A percentile compares a stretch with the other conserved stretches of the same genome.
phyloP scores from a whole-genome alignment of 2,329 filamentous ascomycete species.

The Exophiala bonariae region DNA sequence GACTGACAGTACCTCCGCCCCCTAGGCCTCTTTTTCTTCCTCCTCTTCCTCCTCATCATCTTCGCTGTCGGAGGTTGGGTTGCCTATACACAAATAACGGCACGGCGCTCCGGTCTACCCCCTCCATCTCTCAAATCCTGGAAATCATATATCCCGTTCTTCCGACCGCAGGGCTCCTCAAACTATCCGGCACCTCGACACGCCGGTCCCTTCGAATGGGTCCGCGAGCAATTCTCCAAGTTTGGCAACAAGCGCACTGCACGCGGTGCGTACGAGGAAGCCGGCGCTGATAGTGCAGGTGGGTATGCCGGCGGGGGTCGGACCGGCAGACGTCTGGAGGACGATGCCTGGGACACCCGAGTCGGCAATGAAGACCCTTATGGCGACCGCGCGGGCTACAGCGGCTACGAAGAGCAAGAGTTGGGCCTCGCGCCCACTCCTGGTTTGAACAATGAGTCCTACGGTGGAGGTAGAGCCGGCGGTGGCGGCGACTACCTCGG shows the following conservation, averaged over 20 bases:
- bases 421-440: slow-evolving; percentile 53
- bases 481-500: slow-evolving; percentile 47
- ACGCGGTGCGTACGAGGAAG: slow-evolving; percentile 69
- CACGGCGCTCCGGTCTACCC: slow-evolving; percentile 72
- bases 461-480: slow-evolving; percentile 37
- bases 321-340: slow-evolving; percentile 65
- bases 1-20: too few relatives aligned
- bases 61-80: slow-evolving; percentile 65
- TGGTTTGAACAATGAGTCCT: slow-evolving; percentile 35
- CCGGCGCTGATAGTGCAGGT: slow-evolving; percentile 39
- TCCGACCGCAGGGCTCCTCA: slow-evolving; percentile 39
- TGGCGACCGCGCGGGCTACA: slow-evolving; percentile 57
- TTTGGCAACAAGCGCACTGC: slow-evolving; percentile 68
- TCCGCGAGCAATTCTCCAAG: slow-evolving; percentile 64
- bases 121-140: slow-evolving; percentile 45
- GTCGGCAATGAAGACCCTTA: slow-evolving; percentile 64
- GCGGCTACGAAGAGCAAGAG: slow-evolving; percentile 72
- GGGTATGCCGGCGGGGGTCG: slow-evolving; percentile 42
- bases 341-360: slow-evolving; percentile 81
- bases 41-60: slow-evolving; percentile 64
- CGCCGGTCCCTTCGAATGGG: slow-evolving; percentile 69
- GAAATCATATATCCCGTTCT: slow-evolving; percentile 70
- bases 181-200: slow-evolving; percentile 56
- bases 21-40: slow-evolving; percentile 68
- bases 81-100: slow-evolving; percentile 69